A percentile compares a stretch with the other conserved stretches of the same genome.
These are phyloP conservation scores for Adansonia digitata DNA, from an alignment of 345 rosid species.

Conservation along the genomic window DNA sequence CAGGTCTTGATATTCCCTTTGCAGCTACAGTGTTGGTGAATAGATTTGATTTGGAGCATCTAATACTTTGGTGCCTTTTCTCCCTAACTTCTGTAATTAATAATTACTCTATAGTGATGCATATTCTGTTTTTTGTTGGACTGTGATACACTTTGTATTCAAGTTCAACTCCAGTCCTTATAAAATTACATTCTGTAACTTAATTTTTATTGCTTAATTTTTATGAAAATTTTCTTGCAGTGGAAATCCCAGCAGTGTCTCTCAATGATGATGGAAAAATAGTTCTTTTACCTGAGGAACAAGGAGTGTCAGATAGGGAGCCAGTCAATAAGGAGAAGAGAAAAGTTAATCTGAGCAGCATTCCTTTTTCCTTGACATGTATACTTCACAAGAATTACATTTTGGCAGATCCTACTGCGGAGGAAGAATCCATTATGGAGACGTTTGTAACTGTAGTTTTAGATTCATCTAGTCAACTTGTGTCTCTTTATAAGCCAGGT, in stretches of 20 bases:
- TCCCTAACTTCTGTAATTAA: neutral
- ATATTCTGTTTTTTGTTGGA: neutral
- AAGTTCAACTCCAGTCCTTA: neutral
- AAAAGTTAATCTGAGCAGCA: slow-evolving; percentile 55
- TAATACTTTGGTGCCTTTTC: neutral
- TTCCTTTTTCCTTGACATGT: slow-evolving; percentile 71
- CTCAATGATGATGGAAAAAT: slow-evolving; percentile 76
- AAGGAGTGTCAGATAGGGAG: slow-evolving; percentile 40
- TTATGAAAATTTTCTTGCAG: slow-evolving; percentile 34
- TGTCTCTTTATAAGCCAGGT: slow-evolving; percentile 80
- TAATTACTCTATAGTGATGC: neutral
- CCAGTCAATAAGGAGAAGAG: slow-evolving; percentile 71
- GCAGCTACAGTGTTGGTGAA: neutral
- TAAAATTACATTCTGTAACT: neutral
- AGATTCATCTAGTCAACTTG: slow-evolving; percentile 58
- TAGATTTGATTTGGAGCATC: neutral
- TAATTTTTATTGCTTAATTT: slow-evolving; percentile 4
- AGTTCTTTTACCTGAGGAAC: slow-evolving; percentile 42
- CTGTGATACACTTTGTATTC: neutral
- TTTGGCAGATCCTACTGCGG: slow-evolving; percentile 81
- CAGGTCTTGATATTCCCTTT: neutral
- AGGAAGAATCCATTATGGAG: slow-evolving; percentile 88
- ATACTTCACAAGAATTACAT: slow-evolving; percentile 72
- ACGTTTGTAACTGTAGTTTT: slow-evolving; percentile 65
- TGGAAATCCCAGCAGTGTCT: slow-evolving; percentile 75